phyloP scores from a whole-genome alignment of 2,329 filamentous ascomycete genomes.

The Xylariaceae sp. region DNA sequence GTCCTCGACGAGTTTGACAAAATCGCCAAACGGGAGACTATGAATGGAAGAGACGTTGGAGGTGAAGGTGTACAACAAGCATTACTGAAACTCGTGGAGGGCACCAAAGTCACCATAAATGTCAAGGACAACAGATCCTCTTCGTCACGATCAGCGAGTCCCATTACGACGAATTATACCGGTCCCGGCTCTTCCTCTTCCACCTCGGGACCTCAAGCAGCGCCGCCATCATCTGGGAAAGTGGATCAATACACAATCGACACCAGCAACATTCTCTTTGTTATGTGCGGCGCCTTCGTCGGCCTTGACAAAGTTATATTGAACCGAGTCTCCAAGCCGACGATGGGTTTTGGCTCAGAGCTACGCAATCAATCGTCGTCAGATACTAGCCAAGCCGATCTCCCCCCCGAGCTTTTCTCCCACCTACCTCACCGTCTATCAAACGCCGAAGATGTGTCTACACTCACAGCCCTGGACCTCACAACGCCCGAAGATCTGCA shows the following conservation, averaged over 20 bases:
- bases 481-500: constrained; percentile 79
- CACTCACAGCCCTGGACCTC: constrained; percentile 70
- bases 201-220: constrained; percentile 47
- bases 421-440: constrained; percentile 62
- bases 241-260: constrained; percentile 76
- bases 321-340: constrained; percentile 81
- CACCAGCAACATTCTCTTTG: constrained; percentile 96
- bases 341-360: constrained; percentile 90
- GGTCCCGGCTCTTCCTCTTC: constrained; percentile 52
- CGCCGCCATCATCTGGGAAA: constrained; percentile 54
- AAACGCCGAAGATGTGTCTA: constrained; percentile 39
- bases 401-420: constrained; percentile 66
- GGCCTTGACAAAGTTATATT: constrained; percentile 87
- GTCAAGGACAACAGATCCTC: constrained; percentile 75
- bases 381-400: constrained; percentile 59
- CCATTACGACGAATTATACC: constrained; percentile 60
- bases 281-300: constrained; percentile 94
- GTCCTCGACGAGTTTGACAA: constrained; percentile 98
- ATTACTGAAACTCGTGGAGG: constrained; percentile 92
- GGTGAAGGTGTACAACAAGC: constrained; percentile 98
- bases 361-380: constrained; percentile 63
- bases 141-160: constrained; percentile 54
- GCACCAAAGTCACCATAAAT: constrained; percentile 89
- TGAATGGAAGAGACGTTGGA: constrained; percentile 90
- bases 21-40: constrained; percentile 85